phyloP scores from a whole-genome alignment of 805 yeast genomes.

The Zygosaccharomyces rouxii region DNA sequence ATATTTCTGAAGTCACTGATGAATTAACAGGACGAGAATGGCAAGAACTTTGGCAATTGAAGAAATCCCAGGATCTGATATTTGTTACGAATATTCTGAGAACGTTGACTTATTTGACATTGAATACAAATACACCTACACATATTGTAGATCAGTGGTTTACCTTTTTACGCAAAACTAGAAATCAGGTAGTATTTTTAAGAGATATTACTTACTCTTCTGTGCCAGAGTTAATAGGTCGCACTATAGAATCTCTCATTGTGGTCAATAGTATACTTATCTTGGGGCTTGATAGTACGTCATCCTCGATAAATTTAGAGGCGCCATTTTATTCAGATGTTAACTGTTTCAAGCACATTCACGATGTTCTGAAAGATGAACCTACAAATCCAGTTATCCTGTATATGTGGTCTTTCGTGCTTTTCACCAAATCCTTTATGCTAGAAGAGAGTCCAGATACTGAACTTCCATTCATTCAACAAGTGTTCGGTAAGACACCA shows the following conservation, averaged over 20 bases:
- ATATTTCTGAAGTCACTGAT: neutral
- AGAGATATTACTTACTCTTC: constrained; percentile 6
- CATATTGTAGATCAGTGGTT: constrained; percentile 52
- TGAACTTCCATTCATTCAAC: constrained; percentile 14
- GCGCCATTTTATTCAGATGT: constrained; percentile 42
- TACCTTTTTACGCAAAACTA: constrained; percentile 38
- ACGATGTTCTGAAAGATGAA: constrained; percentile 37
- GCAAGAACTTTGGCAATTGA: constrained; percentile 20
- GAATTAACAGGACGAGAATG: constrained; percentile 11
- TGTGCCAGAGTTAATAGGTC: constrained; percentile 16
- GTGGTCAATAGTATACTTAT: constrained; percentile 49
- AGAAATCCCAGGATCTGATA: constrained; percentile 34
- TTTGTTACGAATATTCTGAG: constrained; percentile 35
- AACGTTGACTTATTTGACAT: constrained; percentile 39
- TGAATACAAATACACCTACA: constrained; percentile 35
- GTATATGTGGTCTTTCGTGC: constrained; percentile 63
- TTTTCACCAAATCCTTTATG: constrained; percentile 48
- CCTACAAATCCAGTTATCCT: constrained; percentile 46
- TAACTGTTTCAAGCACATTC: constrained; percentile 38
- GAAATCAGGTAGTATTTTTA: constrained; percentile 2
- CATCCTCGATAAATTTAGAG: constrained; percentile 39
- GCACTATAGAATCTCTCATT: constrained; percentile 42
- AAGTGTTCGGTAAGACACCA: constrained; percentile 13
- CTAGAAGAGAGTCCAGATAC: constrained; percentile 39
- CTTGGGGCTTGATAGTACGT: constrained; percentile 52